A percentile compares a stretch with the other conserved stretches of the same genome.
phyloP scores from a whole-genome alignment of 208 protist genomes.

The Leishmania major region DNA sequence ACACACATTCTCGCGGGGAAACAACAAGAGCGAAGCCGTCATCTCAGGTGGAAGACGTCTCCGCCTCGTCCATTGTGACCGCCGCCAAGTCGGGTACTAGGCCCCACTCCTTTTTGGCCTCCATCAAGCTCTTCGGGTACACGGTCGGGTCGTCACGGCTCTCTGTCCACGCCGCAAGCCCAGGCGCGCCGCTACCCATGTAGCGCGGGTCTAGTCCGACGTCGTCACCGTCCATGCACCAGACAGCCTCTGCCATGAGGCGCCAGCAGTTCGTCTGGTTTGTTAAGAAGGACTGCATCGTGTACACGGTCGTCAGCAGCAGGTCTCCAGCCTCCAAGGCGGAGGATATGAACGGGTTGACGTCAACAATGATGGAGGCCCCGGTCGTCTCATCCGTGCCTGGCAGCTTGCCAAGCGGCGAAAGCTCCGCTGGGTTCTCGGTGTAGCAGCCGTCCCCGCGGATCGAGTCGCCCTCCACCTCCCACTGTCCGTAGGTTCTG shows the following conservation, averaged over 20 bases:
- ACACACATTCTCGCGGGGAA: neutral
- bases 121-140: conserved; percentile 62
- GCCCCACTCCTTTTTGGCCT: conserved; percentile 79
- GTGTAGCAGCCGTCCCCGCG: conserved; percentile 84
- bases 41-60: neutral
- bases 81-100: conserved; percentile 34
- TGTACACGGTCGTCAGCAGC: conserved; percentile 85
- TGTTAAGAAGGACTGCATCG: conserved; percentile 80
- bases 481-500: conserved; percentile 83
- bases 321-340: conserved; percentile 79
- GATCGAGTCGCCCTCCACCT: conserved; percentile 77
- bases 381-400: conserved; percentile 65
- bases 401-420: conserved; percentile 65
- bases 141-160: conserved; percentile 46
- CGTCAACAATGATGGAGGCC: conserved; percentile 60
- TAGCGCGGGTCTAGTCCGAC: conserved; percentile 84
- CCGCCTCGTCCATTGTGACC: neutral
- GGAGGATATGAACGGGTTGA: conserved; percentile 69
- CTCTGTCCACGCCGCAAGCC: conserved; percentile 55
- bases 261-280: conserved; percentile 79
- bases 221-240: conserved; percentile 89
- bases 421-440: conserved; percentile 60
- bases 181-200: conserved; percentile 49
- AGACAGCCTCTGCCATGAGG: conserved; percentile 71
- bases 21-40: neutral